phyloP scores from a whole-genome alignment of 2,329 filamentous ascomycete genomes.

The Epichloe bromicola region DNA sequence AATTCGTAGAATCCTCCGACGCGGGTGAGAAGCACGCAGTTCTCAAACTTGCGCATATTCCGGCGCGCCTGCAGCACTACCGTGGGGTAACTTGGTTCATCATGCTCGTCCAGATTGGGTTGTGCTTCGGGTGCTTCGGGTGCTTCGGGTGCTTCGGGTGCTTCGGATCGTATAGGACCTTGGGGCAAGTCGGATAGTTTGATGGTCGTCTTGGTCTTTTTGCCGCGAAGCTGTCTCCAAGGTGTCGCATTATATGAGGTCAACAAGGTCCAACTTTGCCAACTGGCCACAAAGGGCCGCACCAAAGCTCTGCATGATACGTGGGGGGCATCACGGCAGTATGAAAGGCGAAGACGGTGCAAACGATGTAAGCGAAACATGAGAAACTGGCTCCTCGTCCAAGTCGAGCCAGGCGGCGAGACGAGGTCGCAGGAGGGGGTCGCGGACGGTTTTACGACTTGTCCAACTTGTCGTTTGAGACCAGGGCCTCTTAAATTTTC shows the following conservation, averaged over 20 bases:
- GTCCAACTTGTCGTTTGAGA: background rate
- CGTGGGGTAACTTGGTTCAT: slow-evolving; percentile 58
- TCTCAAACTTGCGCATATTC: slow-evolving; percentile 82
- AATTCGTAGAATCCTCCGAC: slow-evolving; percentile 96
- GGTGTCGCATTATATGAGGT: background rate
- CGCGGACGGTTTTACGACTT: background rate
- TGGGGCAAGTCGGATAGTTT: slow-evolving; percentile 45
- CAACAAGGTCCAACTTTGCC: background rate
- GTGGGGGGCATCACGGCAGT: background rate
- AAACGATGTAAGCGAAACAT: slow-evolving; percentile 10
- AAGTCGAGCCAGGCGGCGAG: background rate
- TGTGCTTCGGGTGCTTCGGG: slow-evolving; percentile 11
- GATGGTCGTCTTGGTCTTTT: slow-evolving; percentile 41
- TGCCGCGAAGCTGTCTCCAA: slow-evolving; percentile 26
- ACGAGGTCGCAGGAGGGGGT: background rate
- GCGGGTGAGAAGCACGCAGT: slow-evolving; percentile 81
- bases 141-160: slow-evolving; percentile 11
- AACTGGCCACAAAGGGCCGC: background rate
- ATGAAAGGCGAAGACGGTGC: slow-evolving; percentile 2
- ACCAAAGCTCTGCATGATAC: background rate
- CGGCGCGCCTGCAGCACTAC: slow-evolving; percentile 75
- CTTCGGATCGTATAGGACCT: slow-evolving; percentile 24
- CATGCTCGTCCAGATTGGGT: slow-evolving; percentile 24
- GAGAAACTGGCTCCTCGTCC: background rate
- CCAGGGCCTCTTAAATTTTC: background rate